These are phyloP conservation scores for Syzygium grande DNA, from an alignment of 345 rosid species.

Conservation along the genomic window DNA sequence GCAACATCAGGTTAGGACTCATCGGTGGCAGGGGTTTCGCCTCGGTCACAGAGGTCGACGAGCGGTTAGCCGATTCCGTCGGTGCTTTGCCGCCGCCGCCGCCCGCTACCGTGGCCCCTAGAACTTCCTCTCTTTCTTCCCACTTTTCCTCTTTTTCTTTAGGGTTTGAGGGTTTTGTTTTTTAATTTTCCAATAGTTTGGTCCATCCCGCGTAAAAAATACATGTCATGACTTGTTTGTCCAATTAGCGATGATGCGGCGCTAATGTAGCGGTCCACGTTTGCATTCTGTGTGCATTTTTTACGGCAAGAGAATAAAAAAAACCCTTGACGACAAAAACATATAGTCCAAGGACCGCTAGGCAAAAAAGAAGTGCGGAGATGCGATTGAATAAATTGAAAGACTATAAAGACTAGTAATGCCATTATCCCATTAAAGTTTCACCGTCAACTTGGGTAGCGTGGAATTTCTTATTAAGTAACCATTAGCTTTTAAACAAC, in stretches of 20 bases:
- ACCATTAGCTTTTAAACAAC: neutral
- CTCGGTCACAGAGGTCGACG: too few relatives aligned
- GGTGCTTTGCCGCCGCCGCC: too few relatives aligned
- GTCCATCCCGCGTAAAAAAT: neutral
- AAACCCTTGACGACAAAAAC: too few relatives aligned
- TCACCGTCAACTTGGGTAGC: neutral
- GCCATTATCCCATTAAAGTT: neutral
- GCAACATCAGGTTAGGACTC: too few relatives aligned
- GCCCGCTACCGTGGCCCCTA: too few relatives aligned
- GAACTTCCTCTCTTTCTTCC: neutral
- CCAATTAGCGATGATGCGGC: neutral
- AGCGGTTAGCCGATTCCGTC: too few relatives aligned
- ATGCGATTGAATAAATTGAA: neutral
- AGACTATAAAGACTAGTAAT: neutral
- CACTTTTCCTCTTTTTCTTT: neutral
- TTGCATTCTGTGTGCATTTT: neutral
- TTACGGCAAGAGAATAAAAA: fast-evolving
- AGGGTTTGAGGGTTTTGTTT: neutral
- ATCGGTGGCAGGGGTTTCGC: too few relatives aligned
- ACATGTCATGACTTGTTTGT: neutral
- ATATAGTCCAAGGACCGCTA: neutral
- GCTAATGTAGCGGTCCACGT: fast-evolving
- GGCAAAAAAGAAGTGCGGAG: neutral
- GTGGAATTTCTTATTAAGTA: neutral
- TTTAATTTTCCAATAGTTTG: neutral